Evolutionary conservation across 1,139 yeast species (phyloP), one percentile per base, ranked within the genome.

Genomic region (Kodamaea plutei): DNA sequence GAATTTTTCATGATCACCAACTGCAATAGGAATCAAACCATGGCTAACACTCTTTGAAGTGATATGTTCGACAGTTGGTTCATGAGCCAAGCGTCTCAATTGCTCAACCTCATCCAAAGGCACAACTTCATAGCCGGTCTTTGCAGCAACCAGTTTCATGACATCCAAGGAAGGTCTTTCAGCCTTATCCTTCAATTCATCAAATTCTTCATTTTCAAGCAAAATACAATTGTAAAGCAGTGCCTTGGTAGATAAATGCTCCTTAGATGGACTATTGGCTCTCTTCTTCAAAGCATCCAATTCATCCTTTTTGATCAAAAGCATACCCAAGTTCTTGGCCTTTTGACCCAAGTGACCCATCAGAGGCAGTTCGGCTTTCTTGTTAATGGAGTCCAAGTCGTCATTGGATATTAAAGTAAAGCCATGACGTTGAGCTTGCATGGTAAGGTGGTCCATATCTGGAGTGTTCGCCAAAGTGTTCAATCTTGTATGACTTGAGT

Each of bases 241-340:
- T 0, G 58, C 58, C 25, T 42, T 40, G n/a, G 39, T 34, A 13
- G 36, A 39, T 10, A 53, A 20, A 11, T 44, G 39, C n/a, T 39
- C 39, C 20, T 23, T 35, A 7, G 31, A 10, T 27, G 29, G 33
- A 27, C 26, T 23, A 11, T 33, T 24, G 3, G 44, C 44, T 24
- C 36, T 27, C 5, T 45, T 40, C n/a, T 37, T 39, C 35, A 55
- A 43, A 15, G 39, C 36, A 3, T 40, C 36, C n/a, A 50, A 42
- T n/a, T 42, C 45, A 5, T 44, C 45, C 22, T 47, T 46, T 15
- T 52, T 43, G 15, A 56, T 39, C 14, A 55, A 29, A 9, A 46
- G 46, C 29, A 37, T 44, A 2, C 56, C 56, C 6, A 31, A 30
- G 4, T 20, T 25, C 8, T 30, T 31, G 7, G 48, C 57, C 17